phyloP scores from a whole-genome alignment of 306 rosid genomes.

The Cyclanthera cordifolia region DNA sequence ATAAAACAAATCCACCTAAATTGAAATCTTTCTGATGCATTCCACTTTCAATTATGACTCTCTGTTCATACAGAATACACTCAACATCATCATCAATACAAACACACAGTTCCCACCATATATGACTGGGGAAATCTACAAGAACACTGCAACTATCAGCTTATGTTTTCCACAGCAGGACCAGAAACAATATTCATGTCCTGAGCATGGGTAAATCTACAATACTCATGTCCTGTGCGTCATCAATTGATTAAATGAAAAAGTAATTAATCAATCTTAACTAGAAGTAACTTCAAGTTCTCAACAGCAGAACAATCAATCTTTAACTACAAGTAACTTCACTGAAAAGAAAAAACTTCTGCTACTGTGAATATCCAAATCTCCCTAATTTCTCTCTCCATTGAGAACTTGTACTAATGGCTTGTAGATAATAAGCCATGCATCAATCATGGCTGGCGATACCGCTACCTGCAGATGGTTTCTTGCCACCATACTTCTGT shows the following conservation, averaged over 20 bases:
- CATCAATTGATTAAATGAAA: conserved; percentile 10
- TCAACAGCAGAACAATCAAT: not conserved
- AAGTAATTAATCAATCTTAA: no score
- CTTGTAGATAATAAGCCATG: conserved; percentile 3
- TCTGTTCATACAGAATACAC: not conserved
- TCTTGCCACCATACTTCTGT: conserved; percentile 42
- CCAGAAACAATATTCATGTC: not conserved
- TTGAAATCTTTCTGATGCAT: not conserved
- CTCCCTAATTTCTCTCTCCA: not conserved
- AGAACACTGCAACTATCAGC: conserved; percentile 5
- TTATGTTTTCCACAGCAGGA: not conserved
- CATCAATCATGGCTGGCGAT: conserved; percentile 29
- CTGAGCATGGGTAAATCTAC: no score
- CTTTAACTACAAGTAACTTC: conserved; percentile 11
- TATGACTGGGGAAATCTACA: not conserved
- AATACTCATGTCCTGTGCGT: not conserved
- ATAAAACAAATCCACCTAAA: not conserved
- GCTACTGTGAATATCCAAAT: conserved; percentile 7
- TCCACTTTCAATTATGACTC: not conserved
- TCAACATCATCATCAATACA: not conserved
- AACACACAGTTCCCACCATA: not conserved
- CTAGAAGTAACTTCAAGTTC: no score
- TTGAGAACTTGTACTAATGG: conserved; percentile 4
- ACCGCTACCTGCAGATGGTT: conserved; percentile 29
- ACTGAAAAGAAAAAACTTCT: not conserved